Conservation (phyloP, 345 rosid genomes). For the Populus davidiana region DNA sequence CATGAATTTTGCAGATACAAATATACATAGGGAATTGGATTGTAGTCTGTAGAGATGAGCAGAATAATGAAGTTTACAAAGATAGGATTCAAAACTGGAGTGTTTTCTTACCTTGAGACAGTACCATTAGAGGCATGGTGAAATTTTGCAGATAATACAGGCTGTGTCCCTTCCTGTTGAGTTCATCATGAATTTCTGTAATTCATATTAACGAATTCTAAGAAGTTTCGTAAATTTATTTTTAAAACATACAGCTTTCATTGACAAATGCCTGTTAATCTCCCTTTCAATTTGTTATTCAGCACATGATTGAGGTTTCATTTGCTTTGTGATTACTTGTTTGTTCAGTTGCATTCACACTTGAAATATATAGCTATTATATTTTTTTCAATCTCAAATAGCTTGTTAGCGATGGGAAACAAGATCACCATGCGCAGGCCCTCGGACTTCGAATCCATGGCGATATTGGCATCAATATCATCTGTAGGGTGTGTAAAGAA, state of each 20-base stretch:
- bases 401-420: not conserved
- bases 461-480: not conserved
- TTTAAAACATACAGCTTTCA: not conserved
- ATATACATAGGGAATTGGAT: constrained; percentile 8
- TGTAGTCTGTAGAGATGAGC: constrained; percentile 1
- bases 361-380: not conserved
- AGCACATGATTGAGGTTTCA: not conserved
- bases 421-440: not conserved
- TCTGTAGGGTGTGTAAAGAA: not conserved
- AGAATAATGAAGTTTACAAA: constrained; percentile 9
- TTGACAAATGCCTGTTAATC: not conserved
- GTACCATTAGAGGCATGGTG: constrained; percentile 6
- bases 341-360: not conserved
- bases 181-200: constrained; percentile 6
- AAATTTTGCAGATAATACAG: not conserved
- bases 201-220: not conserved
- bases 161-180: not conserved
- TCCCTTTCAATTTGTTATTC: not conserved
- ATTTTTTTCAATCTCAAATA: too few species aligned
- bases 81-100: constrained; percentile 8
- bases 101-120: not conserved
- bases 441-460: not conserved
- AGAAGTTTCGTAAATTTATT: not conserved
- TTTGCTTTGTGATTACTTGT: not conserved
- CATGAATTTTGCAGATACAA: constrained; percentile 23